phyloP scores from a whole-genome alignment of 495 filamentous ascomycete genomes.

The Penicillium cataractarum region DNA sequence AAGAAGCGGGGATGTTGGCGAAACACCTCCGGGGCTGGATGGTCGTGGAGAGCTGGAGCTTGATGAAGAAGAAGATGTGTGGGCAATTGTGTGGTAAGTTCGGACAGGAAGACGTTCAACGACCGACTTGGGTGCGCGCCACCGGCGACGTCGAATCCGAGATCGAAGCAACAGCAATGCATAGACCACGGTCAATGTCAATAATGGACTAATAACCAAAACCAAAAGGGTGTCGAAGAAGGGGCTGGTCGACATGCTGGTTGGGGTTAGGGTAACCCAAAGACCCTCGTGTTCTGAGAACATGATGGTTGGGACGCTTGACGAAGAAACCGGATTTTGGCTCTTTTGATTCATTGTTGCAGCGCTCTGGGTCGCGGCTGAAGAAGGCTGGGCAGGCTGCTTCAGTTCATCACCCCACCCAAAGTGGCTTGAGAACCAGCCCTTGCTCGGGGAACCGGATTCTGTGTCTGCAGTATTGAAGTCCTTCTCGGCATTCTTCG shows the following conservation, averaged over 20 bases:
- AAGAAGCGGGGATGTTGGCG: slow-evolving; percentile 77
- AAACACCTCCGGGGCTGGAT: slow-evolving; percentile 56
- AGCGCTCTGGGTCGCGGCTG: slow-evolving; percentile 7
- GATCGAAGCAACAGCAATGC: slow-evolving; percentile 84
- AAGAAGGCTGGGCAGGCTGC: slow-evolving; percentile 18
- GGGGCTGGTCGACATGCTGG: slow-evolving; percentile 85
- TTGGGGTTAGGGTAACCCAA: slow-evolving; percentile 93
- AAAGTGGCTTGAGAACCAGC: slow-evolving; percentile 47
- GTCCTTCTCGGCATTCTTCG: slow-evolving; percentile 16
- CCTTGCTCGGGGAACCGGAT: slow-evolving; percentile 17
- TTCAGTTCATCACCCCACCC: slow-evolving; percentile 30
- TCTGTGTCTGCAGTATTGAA: slow-evolving; percentile 2
- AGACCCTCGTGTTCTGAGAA: slow-evolving; percentile 72
- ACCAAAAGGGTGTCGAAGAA: slow-evolving; percentile 97
- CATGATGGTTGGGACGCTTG: slow-evolving; percentile 19
- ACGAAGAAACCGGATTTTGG: slow-evolving; percentile 15
- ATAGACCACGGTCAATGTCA: slow-evolving; percentile 93
- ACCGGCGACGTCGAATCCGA: slow-evolving; percentile 84
- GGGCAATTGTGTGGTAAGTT: slow-evolving; percentile 81
- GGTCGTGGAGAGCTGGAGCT: slow-evolving; percentile 53
- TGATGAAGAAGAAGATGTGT: slow-evolving; percentile 60
- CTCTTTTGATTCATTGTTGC: slow-evolving; percentile 16
- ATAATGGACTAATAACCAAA: slow-evolving; percentile 86
- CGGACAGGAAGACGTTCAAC: slow-evolving; percentile 94
- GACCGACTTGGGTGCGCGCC: slow-evolving; percentile 94